Base-by-base conservation (phyloP, 352 stramenopile species). In the Phytophthora rubi region DNA sequence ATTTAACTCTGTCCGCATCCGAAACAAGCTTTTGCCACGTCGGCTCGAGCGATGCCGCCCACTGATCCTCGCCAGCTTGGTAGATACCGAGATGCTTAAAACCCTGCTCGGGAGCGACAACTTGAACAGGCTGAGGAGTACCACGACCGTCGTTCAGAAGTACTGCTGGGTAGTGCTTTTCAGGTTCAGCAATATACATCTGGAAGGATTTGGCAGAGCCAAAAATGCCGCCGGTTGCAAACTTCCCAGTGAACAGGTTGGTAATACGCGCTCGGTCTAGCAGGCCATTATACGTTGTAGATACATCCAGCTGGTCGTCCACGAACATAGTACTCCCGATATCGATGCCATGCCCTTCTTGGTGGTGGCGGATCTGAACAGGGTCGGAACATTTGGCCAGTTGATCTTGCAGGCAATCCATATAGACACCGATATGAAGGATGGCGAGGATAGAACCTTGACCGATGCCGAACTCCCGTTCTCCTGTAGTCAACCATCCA, bases 401-500 rank as follows among this genome's bases (percentile, higher is more conserved):
- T 10, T 45, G 37, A 8, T 45, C 37, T 45, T 45, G 13, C 32
- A 45, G 1, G 13, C 37, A 45, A 10, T 45, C 37, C 37, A 45
- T 45, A n/a, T 45, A 45, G 10, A n/a, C 12, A 4, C 37, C 37
- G 26, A 65, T 58, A 21, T 58, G 32, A 21, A 21, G 23, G n/a
- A 45, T 57, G 15, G 52, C 12, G 0, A 57, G 15, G 15, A 57
- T 57, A 16, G 52, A 45, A 1, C 52, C 28, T 57, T 57, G 52
- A 0, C 52, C 52, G 15, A 57, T 57, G 13, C 52, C 52, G 16
- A 57, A 57, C n/a, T 44, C 52, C 12, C 52, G 30, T 8, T 45
- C 28, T 16, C 52, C 52, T 4, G 52, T 57, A 5, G 26, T 23
- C 13, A 55, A 23, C 26, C 49, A 55, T 12, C 49, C 49, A 21